A percentile compares a stretch with the other conserved stretches of the same genome.
Evolutionary conservation across 1,284 basidiomycete genomes (phyloP).

Genomic region (Sanghuangporus weigelae): DNA sequence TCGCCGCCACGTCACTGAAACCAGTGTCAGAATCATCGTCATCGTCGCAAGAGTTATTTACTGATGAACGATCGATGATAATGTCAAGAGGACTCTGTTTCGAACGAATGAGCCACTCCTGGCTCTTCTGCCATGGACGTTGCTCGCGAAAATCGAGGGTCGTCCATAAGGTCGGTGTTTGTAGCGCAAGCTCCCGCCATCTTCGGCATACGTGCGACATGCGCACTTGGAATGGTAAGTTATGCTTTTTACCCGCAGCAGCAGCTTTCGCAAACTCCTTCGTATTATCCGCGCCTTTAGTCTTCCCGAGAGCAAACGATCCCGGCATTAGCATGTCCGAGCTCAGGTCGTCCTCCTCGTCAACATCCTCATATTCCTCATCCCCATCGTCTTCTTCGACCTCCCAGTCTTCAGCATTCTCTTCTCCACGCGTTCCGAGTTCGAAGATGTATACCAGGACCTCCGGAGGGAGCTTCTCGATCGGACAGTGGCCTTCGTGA

Average conservation of each 20-base stretch:
- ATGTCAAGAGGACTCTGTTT: constrained; percentile 43
- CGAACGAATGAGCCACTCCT: constrained; percentile 41
- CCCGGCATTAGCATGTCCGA: constrained; percentile 4
- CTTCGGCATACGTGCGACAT: constrained; percentile 39
- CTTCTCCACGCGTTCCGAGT: constrained; percentile 37
- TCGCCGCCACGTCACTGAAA: neutral
- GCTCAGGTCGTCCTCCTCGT: constrained; percentile 20
- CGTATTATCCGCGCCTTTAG: constrained; percentile 2
- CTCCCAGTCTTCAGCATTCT: constrained; percentile 29
- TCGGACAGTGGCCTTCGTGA: constrained; percentile 31
- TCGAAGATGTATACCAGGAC: constrained; percentile 54
- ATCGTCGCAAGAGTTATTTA: constrained; percentile 14
- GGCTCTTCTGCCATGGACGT: constrained; percentile 28
- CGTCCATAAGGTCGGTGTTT: constrained; percentile 33
- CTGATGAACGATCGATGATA: constrained; percentile 12
- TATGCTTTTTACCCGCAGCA: constrained; percentile 25
- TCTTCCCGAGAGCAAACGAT: constrained; percentile 7
- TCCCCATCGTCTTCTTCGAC: constrained; percentile 17
- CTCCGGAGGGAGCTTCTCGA: constrained; percentile 49
- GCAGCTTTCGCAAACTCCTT: constrained; percentile 17
- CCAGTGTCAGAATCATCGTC: constrained; percentile 11
- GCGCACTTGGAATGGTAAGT: constrained; percentile 34
- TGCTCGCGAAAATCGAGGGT: constrained; percentile 9
- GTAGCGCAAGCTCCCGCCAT: constrained; percentile 30
- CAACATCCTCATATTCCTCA: constrained; percentile 17